Evolutionary conservation across 192 early-diverging fungal species (phyloP).

Genomic region (Chytriomyces hyalinus): DNA sequence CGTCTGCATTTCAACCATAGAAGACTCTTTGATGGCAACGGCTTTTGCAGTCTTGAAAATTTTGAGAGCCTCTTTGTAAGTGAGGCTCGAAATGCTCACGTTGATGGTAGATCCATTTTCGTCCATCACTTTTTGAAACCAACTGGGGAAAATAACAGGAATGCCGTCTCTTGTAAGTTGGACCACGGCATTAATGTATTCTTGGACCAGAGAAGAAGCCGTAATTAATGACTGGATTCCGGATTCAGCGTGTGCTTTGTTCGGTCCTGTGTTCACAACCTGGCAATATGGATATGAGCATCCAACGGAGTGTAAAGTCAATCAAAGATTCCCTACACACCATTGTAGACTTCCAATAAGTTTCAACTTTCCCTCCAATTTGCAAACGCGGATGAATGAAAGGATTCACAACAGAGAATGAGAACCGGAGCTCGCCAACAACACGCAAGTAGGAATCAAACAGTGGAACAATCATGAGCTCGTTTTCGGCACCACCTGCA

Average conservation of each 20-base stretch:
- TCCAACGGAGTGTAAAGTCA: neutral
- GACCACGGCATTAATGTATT: constrained; percentile 88
- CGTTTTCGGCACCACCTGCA: constrained; percentile 38
- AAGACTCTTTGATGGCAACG: neutral
- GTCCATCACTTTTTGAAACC: constrained; percentile 51
- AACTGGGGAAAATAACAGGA: constrained; percentile 84
- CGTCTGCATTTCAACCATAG: constrained; percentile 21
- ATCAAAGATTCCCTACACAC: constrained; percentile 40
- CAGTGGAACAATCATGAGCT: constrained; percentile 68
- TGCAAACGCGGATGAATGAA: constrained; percentile 86
- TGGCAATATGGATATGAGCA: constrained; percentile 21
- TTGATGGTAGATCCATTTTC: neutral
- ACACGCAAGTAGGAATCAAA: constrained; percentile 90
- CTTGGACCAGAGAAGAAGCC: constrained; percentile 86
- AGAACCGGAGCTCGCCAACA: constrained; percentile 88
- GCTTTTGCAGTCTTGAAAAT: constrained; percentile 35
- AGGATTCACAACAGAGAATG: constrained; percentile 81
- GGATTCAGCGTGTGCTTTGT: constrained; percentile 35
- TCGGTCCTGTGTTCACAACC: constrained; percentile 43
- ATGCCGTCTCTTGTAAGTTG: constrained; percentile 88
- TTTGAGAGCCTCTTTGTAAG: constrained; percentile 69
- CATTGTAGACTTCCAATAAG: constrained; percentile 98
- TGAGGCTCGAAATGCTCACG: constrained; percentile 66
- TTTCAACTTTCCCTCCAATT: constrained; percentile 96
- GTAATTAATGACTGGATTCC: constrained; percentile 76